phyloP scores from a whole-genome alignment of 1,139 yeast genomes.

The Suhomyces yuchorum region DNA sequence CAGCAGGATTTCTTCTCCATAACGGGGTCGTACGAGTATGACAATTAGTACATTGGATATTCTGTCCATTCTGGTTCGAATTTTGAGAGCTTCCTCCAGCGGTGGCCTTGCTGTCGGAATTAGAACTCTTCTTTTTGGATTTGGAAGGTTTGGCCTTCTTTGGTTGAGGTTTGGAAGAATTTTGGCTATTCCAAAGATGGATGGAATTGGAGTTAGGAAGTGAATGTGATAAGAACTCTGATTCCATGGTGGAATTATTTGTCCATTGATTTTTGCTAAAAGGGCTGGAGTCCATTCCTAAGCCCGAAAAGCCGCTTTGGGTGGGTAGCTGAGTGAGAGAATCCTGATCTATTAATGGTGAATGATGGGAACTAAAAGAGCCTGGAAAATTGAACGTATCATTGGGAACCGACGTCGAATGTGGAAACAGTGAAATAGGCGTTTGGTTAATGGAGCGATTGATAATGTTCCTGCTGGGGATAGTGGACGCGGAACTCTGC shows the following conservation, averaged over 20 bases:
- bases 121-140: slow-evolving; percentile 12
- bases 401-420: slow-evolving; percentile 12
- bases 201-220: slow-evolving; percentile 13
- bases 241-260: neutral
- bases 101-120: neutral
- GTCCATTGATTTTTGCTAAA: neutral
- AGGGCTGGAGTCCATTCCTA: neutral
- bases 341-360: slow-evolving; percentile 12
- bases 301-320: slow-evolving; percentile 2
- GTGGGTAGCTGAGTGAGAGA: slow-evolving; percentile 9
- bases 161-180: slow-evolving; percentile 8
- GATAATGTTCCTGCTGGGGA: slow-evolving; percentile 14
- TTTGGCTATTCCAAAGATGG: slow-evolving; percentile 11
- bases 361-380: slow-evolving; percentile 13
- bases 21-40: slow-evolving; percentile 31
- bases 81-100: neutral
- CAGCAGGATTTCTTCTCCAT: slow-evolving; percentile 32
- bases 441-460: slow-evolving; percentile 21
- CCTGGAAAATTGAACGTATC: slow-evolving; percentile 14
- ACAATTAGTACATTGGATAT: slow-evolving; percentile 27
- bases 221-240: slow-evolving; percentile 15
- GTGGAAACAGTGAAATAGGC: slow-evolving; percentile 15
- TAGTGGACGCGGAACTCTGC: slow-evolving; percentile 8
- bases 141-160: slow-evolving; percentile 18
- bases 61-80: slow-evolving; percentile 2